Evolutionary conservation across 495 filamentous ascomycete genomes (phyloP).

Genomic region (Xylaria bambusicola): DNA sequence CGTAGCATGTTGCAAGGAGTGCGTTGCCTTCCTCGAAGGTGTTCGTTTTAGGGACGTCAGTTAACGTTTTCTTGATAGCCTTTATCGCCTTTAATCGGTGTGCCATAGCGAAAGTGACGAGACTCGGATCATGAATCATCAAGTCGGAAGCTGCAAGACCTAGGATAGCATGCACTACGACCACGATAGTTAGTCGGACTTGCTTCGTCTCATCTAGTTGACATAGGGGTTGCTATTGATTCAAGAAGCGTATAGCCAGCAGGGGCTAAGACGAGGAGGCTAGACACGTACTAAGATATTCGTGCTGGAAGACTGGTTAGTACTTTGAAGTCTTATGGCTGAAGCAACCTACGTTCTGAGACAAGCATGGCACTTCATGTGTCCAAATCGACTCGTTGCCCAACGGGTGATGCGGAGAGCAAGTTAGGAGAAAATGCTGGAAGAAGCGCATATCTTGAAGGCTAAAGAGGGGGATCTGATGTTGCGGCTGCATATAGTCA

Average conservation of each 20-base stretch:
- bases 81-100: conserved; percentile 61
- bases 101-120: conserved; percentile 45
- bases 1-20: conserved; percentile 59
- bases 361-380: conserved; percentile 58
- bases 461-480: conserved; percentile 52
- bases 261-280: not conserved
- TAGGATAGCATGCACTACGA: conserved; percentile 58
- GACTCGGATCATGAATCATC: conserved; percentile 34
- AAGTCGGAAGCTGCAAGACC: conserved; percentile 59
- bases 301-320: conserved; percentile 35
- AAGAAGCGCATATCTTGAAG: conserved; percentile 63
- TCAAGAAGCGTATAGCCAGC: not conserved
- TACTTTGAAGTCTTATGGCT: not conserved
- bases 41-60: conserved; percentile 34
- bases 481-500: conserved; percentile 36
- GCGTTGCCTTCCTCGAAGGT: conserved; percentile 49
- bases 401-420: conserved; percentile 62
- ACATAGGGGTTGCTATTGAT: not conserved
- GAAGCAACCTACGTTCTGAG: conserved; percentile 50
- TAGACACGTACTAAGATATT: conserved; percentile 43
- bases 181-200: not conserved
- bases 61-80: conserved; percentile 51
- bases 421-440: conserved; percentile 60
- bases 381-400: conserved; percentile 60
- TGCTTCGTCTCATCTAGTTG: not conserved